phyloP scores from a whole-genome alignment of 2,329 filamentous ascomycete genomes.

The Aureobasidium mangrovei region DNA sequence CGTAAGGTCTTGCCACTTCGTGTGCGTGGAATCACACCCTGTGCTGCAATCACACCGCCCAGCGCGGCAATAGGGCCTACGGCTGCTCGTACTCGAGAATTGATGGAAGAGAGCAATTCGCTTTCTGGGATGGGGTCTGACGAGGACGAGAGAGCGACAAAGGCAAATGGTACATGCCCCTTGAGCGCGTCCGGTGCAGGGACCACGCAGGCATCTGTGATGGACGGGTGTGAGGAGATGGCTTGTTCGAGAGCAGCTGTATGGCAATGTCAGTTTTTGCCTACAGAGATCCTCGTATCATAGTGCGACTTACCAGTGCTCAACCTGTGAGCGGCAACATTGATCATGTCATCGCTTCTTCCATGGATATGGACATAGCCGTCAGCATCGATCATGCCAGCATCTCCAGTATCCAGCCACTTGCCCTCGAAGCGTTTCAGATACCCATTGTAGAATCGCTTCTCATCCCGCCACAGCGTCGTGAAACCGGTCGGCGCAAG shows the following conservation, averaged over 20 bases:
- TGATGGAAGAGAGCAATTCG: slow-evolving; percentile 54
- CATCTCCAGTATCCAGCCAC: slow-evolving; percentile 88
- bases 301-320: slow-evolving; percentile 58
- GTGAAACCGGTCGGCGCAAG: slow-evolving; percentile 80
- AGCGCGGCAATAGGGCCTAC: slow-evolving; percentile 82
- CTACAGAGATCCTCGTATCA: neutral
- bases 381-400: slow-evolving; percentile 73
- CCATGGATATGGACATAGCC: slow-evolving; percentile 53
- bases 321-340: slow-evolving; percentile 87
- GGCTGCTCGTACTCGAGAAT: slow-evolving; percentile 62
- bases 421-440: slow-evolving; percentile 69
- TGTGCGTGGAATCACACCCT: slow-evolving; percentile 85
- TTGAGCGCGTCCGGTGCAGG: slow-evolving; percentile 79
- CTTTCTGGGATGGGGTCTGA: slow-evolving; percentile 23
- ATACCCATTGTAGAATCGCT: slow-evolving; percentile 78
- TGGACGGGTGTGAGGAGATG: slow-evolving; percentile 66
- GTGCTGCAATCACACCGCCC: slow-evolving; percentile 76
- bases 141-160: slow-evolving; percentile 52
- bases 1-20: slow-evolving; percentile 84
- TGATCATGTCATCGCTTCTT: slow-evolving; percentile 76
- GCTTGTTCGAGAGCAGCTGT: slow-evolving; percentile 82
- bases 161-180: slow-evolving; percentile 85
- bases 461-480: slow-evolving; percentile 76
- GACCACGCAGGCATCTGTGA: slow-evolving; percentile 80
- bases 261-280: neutral